Base-by-base conservation (phyloP, 441 rosid genomes). In the Brassica balearica region DNA sequence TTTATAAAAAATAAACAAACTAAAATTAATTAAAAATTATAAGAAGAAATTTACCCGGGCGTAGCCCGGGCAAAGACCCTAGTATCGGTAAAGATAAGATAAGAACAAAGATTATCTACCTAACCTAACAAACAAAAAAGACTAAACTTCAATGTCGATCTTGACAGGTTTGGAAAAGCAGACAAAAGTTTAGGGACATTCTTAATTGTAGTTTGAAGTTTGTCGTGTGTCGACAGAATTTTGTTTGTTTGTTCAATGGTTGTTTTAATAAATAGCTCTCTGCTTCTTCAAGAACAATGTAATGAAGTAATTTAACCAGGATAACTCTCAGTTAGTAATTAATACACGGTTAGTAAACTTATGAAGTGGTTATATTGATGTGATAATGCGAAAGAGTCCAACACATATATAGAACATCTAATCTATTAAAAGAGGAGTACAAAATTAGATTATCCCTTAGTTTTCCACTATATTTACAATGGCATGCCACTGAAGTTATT, bases 351-450 rank as follows among this genome's bases (percentile, higher is more conserved):
- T 73, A 68, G 27, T 73, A 53, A 43, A 59, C n/a, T 27, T 6
- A n/a, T 65, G 0, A 6, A 68, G n/a, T 68, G 65, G 32, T 48
- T 73, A 55, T 53, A 36, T 8, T 34, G 17, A 59, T 78, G 81
- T 72, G 69, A 78, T 66, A 46, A 66, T 29, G 62, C 48, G 29
- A 64, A 41, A 34, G 12, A 59, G 73, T 71, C 61, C 68, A 46
- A 20, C 32, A 58, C 55, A 2, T 14, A 65, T 27, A 71, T 41
- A 19, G 3, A 71, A 64, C 78, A n/a, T n/a, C n/a, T n/a, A n/a
- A n/a, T n/a, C n/a, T n/a, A n/a, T n/a, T n/a, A n/a, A n/a, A n/a
- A n/a, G n/a, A n/a, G n/a, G n/a, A n/a, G n/a, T n/a, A n/a, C n/a
- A n/a, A n/a, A n/a, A n/a, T n/a, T n/a, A n/a, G n/a, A n/a, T n/a